A percentile compares a stretch with the other conserved stretches of the same genome.
Evolutionary conservation across 208 protist species (phyloP).

Genomic region (Trypanosoma cruzi): DNA sequence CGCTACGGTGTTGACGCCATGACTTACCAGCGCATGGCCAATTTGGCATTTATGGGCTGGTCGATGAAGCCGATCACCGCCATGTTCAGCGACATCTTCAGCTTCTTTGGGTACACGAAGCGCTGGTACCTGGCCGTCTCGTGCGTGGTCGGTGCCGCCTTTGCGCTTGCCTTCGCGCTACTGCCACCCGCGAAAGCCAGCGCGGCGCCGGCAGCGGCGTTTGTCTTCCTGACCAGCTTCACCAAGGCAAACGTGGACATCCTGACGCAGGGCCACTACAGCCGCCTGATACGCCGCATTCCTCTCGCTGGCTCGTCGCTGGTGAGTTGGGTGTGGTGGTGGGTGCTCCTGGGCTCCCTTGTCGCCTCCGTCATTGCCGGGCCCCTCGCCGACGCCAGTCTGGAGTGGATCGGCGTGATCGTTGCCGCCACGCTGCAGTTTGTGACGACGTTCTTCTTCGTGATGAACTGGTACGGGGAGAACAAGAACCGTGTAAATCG

Average conservation of each 20-base stretch:
- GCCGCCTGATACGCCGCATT: slow-evolving; percentile 51
- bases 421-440: slow-evolving; percentile 62
- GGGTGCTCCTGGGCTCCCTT: slow-evolving; percentile 48
- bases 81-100: slow-evolving; percentile 61
- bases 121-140: slow-evolving; percentile 67
- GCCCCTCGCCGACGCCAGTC: slow-evolving; percentile 52
- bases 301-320: slow-evolving; percentile 49
- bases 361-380: slow-evolving; percentile 48
- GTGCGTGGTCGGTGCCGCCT: slow-evolving; percentile 38
- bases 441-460: slow-evolving; percentile 45
- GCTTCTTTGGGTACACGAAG: slow-evolving; percentile 74
- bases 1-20: slow-evolving; percentile 37
- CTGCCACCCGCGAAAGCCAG: slow-evolving; percentile 42
- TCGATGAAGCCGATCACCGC: slow-evolving; percentile 70
- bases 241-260: slow-evolving; percentile 76
- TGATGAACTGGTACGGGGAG: slow-evolving; percentile 78
- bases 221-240: slow-evolving; percentile 58
- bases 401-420: slow-evolving; percentile 50
- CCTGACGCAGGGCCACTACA: slow-evolving; percentile 81
- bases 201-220: slow-evolving; percentile 34
- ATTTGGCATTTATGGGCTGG: slow-evolving; percentile 48
- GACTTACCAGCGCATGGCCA: slow-evolving; percentile 57
- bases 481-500: slow-evolving; percentile 55
- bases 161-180: slow-evolving; percentile 46
- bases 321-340: slow-evolving; percentile 72